These are phyloP conservation scores for Colletotrichum gloeosporioides DNA, from an alignment of 2,329 filamentous ascomycete species.

Conservation along the genomic window DNA sequence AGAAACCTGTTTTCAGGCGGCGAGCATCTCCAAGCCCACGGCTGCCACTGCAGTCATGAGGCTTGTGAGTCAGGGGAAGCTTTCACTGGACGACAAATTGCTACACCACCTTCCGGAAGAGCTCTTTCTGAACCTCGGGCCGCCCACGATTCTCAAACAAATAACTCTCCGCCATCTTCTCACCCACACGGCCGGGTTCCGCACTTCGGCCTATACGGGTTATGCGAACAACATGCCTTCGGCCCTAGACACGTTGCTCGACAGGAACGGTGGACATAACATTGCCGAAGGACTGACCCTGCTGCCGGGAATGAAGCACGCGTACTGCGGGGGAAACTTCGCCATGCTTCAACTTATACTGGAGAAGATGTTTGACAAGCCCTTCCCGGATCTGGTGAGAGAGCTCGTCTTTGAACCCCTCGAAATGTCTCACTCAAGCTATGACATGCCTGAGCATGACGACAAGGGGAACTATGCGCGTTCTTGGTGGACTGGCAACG, in stretches of 20 bases:
- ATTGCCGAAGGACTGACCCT: neutral
- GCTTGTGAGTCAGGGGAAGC: neutral
- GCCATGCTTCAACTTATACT: slow-evolving; percentile 6
- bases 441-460: neutral
- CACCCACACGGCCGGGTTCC: neutral
- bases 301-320: neutral
- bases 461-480: slow-evolving; percentile 12
- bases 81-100: neutral
- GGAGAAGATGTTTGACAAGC: neutral
- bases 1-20: slow-evolving; percentile 1
- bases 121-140: neutral
- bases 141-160: neutral
- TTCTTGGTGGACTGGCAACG: neutral
- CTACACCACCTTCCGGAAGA: neutral
- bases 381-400: neutral
- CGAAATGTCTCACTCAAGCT: neutral
- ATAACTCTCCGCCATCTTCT: neutral
- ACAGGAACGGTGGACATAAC: slow-evolving; percentile 7
- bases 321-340: slow-evolving; percentile 1
- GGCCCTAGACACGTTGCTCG: slow-evolving; percentile 12
- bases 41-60: slow-evolving; percentile 6
- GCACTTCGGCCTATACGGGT: neutral
- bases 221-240: neutral
- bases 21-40: slow-evolving; percentile 5
- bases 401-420: neutral